These are phyloP conservation scores for Nymphaea colorata DNA, from an alignment of 164 flowering plant species.

Conservation along the genomic window DNA sequence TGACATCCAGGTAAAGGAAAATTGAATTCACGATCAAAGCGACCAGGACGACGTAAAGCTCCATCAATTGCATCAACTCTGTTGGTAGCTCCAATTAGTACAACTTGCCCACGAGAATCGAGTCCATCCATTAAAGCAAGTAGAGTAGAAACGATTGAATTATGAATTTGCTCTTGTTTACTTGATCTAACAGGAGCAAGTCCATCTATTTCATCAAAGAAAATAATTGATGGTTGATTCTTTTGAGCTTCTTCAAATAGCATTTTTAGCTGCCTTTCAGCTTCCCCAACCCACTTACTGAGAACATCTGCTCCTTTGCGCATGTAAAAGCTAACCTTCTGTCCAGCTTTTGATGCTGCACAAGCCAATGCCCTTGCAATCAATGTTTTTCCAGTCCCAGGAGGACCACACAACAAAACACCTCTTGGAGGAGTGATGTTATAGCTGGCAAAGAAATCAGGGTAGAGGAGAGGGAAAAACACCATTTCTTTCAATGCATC, in stretches of 20 bases:
- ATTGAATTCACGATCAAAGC: slow-evolving; percentile 97
- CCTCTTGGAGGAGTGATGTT: slow-evolving; percentile 98
- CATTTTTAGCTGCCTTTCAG: slow-evolving; percentile 91
- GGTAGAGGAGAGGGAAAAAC: slow-evolving; percentile 90
- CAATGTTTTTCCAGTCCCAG: slow-evolving; percentile 97
- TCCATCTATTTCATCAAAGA: slow-evolving; percentile 99
- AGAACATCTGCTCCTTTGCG: slow-evolving; percentile 99
- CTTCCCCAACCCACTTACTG: slow-evolving; percentile 99
- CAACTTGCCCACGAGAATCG: slow-evolving; percentile 99
- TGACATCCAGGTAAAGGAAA: slow-evolving; percentile 96
- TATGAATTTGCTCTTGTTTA: slow-evolving; percentile 99
- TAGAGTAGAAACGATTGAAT: slow-evolving; percentile 95
- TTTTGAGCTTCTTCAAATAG: slow-evolving; percentile 98
- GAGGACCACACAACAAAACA: slow-evolving; percentile 96
- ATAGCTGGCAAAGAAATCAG: slow-evolving; percentile 93
- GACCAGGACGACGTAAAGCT: slow-evolving; percentile 96
- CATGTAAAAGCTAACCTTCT: slow-evolving; percentile 99
- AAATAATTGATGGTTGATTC: slow-evolving; percentile 97
- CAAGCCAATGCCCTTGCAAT: slow-evolving; percentile 98
- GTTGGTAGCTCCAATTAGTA: slow-evolving; percentile 97
- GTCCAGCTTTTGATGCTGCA: slow-evolving; percentile 99
- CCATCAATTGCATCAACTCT: slow-evolving; percentile 99
- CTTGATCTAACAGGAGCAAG: slow-evolving; percentile 99
- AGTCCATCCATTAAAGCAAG: slow-evolving; percentile 99
- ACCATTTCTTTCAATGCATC: slow-evolving; percentile 99